A percentile compares a stretch with the other conserved stretches of the same genome.
Evolutionary conservation across 1,284 basidiomycete species (phyloP).

Genomic region (Fistulinella cinereoalba): DNA sequence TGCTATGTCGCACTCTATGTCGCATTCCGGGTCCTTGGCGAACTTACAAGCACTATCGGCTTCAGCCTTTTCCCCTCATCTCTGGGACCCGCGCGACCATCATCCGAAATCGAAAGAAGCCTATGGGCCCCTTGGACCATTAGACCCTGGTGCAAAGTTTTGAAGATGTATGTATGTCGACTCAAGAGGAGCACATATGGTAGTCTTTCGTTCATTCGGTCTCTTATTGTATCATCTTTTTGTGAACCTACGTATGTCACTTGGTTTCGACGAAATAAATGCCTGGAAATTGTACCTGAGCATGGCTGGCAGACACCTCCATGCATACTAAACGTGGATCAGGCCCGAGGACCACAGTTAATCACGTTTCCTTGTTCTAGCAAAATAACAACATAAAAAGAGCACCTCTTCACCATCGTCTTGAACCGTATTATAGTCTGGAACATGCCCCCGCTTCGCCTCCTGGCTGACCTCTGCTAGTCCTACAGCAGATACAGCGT

Average conservation of each 20-base stretch:
- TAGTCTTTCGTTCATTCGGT: too few relatives aligned
- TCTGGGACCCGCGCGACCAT: constrained; percentile 39
- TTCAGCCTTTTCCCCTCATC: constrained; percentile 43
- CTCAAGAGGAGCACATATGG: too few relatives aligned
- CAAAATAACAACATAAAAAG: constrained; percentile 29
- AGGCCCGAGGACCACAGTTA: background rate
- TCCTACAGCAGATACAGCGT: background rate
- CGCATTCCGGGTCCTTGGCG: constrained; percentile 44
- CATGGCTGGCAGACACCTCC: too few relatives aligned
- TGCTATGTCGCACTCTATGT: constrained; percentile 52
- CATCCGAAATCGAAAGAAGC: constrained; percentile 45
- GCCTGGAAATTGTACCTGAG: too few relatives aligned
- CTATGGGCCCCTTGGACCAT: constrained; percentile 76
- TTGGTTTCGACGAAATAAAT: too few relatives aligned
- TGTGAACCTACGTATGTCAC: too few relatives aligned
- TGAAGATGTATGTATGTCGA: too few relatives aligned
- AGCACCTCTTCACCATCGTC: constrained; percentile 23
- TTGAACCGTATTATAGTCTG: background rate
- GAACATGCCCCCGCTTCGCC: constrained; percentile 3
- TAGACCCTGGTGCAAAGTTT: constrained; percentile 55
- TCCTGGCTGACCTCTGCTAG: background rate
- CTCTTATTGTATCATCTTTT: too few relatives aligned
- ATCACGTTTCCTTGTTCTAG: constrained; percentile 18
- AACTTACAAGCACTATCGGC: constrained; percentile 35
- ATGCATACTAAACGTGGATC: constrained; percentile 1